Percentiles rank a stretch among this genome's conserved stretches.
Conservation (phyloP, 306 rosid genomes). For the Inga oerstediana region DNA sequence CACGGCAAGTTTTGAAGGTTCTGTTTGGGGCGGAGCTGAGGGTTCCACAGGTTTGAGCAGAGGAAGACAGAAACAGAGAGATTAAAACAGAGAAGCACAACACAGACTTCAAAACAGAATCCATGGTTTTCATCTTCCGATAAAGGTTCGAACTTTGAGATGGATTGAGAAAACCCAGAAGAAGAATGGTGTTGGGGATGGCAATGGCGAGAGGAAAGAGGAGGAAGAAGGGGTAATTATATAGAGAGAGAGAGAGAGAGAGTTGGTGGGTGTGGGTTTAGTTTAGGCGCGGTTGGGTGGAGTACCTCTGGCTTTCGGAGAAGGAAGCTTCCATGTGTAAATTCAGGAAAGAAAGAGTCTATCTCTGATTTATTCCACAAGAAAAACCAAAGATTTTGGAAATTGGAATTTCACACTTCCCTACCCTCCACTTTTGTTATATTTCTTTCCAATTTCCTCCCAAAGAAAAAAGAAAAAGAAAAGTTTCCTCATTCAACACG, state of each 20-base stretch:
- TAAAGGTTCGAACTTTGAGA: background rate
- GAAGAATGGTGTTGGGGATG: background rate
- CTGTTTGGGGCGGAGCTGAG: slow-evolving; percentile 27
- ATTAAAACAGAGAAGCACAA: slow-evolving; percentile 33
- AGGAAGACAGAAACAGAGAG: slow-evolving; percentile 37
- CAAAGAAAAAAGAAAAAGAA: too few species aligned
- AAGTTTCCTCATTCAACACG: too few species aligned
- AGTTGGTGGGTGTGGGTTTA: background rate
- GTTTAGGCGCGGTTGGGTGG: background rate
- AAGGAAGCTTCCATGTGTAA: background rate
- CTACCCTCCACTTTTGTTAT: background rate
- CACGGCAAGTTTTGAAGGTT: slow-evolving; percentile 38
- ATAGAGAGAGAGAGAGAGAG: background rate
- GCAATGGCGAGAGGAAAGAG: background rate
- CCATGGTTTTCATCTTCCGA: background rate
- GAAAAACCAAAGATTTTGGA: background rate
- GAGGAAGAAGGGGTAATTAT: background rate
- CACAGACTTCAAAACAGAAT: slow-evolving; percentile 20
- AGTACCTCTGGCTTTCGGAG: background rate
- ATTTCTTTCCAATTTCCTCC: too few species aligned
- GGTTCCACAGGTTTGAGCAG: slow-evolving; percentile 53
- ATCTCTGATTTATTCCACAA: background rate
- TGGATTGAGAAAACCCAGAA: background rate
- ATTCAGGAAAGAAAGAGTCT: background rate
- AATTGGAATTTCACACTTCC: background rate